Base-by-base conservation (phyloP, 164 flowering plant species). In the Aristolochia californica region DNA sequence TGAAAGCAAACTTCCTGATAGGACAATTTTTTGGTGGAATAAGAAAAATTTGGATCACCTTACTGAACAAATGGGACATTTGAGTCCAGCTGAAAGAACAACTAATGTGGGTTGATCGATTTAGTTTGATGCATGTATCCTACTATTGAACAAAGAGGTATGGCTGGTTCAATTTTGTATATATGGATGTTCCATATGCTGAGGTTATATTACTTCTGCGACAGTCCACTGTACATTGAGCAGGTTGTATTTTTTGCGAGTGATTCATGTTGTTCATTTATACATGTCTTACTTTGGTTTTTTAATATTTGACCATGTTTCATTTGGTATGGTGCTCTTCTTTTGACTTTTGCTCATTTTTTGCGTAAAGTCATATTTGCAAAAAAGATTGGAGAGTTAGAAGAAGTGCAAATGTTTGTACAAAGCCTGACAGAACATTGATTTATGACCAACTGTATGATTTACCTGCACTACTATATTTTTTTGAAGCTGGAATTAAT, bases 21-120 rank as follows among this genome's bases (percentile, higher is more conserved):
- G 40, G 15, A 62, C 63, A 13, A 75, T 50, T 51, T 63, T 53
- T 64, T 77, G 83, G 85, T 74, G 81, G 81, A 76, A 68, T 25
- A 70, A 51, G 65, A 74, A 69, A 60, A 71, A 70, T 74, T 71
- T 79, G 13, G 74, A 79, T 71, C 70, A 67, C 65, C 70, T 78
- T 68, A 63, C 74, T 49, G 73, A 69, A 63, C 77, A 77, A 57
- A 75, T 79, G 77, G 83, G 83, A 17, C 78, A 75, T 38, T 77
- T 82, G 25, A 70, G 78, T 65, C 66, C 76, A 52, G 68, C 76
- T 22, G 80, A 73, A 59, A 77, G 65, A 69, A 77, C 75, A 23
- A 13, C 47, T 72, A 63, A 66, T 45, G 52, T 61, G 65, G 64
- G 30, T 58, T 61, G 62, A 56, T 53, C 56, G 51, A 7, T 65